Base-by-base conservation (phyloP, 2,329 filamentous ascomycete genomes). In the Aureobasidium pullulans region DNA sequence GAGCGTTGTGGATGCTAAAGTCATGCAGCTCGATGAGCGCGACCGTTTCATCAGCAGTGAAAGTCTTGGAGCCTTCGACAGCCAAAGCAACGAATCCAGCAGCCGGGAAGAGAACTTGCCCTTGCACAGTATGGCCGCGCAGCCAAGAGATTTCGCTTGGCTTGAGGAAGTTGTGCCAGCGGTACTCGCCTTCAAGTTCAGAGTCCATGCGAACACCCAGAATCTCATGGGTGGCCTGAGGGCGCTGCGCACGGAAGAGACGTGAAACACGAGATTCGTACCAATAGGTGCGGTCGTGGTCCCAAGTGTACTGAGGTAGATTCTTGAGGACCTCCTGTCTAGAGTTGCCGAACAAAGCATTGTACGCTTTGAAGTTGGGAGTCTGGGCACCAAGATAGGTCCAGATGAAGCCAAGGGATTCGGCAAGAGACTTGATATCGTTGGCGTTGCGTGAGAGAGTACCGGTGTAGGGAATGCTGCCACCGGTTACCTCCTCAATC, bases 21-120 rank as follows among this genome's bases (percentile, higher is more conserved):
- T 67, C 47, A 32, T 59, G 34, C 3, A 68, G 31, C 46, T 68
- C 62, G 13, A 69, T 56, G n/a, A 65, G 16, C 13, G 46, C 28
- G 16, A 66, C 46, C 6, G 31, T 13, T 7, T 43, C 37, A 34
- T 60, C 50, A 1, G 47, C 60, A 13, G 60, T 53, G 32, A 61
- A 57, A 2, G n/a, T 46, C 19, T 57, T 44, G n/a, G 53, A 37
- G 4, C n/a, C 61, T 43, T 64, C 64, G 1, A 65, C 16, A 11
- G 62, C 62, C 28, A 62, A 37, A 19, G 47, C 46, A 31, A 63
- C 56, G 34, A 62, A 64, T 1, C 59, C 64, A 15, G 64, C 62
- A 23, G 48, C 62, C 1, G 64, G 64, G 47, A 64, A 65, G 13
- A 66, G 31, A 4, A 62, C 48, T 39, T 62, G 60, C 16, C 54